Conservation (phyloP, 2,329 filamentous ascomycete genomes). For the Xylariaceae sp. region DNA sequence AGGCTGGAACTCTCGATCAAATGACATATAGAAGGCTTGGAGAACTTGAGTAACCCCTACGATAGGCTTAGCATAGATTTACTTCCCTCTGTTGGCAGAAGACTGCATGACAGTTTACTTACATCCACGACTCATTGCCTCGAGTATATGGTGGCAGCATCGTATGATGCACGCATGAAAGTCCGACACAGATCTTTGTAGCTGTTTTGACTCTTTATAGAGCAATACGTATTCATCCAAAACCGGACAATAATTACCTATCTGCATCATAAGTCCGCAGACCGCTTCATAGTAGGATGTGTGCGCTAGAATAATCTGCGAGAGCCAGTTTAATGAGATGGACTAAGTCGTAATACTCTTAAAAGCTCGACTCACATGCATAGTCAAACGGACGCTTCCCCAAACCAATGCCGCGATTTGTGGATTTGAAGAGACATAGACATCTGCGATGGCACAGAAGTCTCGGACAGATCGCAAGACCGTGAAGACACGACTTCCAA, state of each 20-base stretch:
- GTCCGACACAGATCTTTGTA: slow-evolving; percentile 32
- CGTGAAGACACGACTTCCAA: not conserved
- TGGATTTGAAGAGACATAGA: slow-evolving; percentile 35
- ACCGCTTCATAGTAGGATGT: slow-evolving; percentile 38
- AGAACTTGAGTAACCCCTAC: slow-evolving; percentile 21
- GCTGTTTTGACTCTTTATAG: slow-evolving; percentile 30
- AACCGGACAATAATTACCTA: slow-evolving; percentile 33
- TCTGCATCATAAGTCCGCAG: slow-evolving; percentile 33
- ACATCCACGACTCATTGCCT: slow-evolving; percentile 27
- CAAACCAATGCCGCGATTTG: slow-evolving; percentile 39
- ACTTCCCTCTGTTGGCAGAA: too few species aligned
- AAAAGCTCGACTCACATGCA: slow-evolving; percentile 36
- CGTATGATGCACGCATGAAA: slow-evolving; percentile 35
- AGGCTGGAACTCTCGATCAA: slow-evolving; percentile 29
- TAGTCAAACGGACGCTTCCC: slow-evolving; percentile 41
- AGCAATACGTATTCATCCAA: slow-evolving; percentile 36
- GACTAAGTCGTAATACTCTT: not conserved
- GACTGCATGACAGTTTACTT: slow-evolving; percentile 4
- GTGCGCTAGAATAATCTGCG: slow-evolving; percentile 33
- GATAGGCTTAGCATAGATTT: not conserved
- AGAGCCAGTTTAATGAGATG: not conserved
- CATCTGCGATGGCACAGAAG: slow-evolving; percentile 14
- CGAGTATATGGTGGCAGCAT: slow-evolving; percentile 33
- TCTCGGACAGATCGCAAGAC: not conserved
- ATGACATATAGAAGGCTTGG: slow-evolving; percentile 23